A percentile compares a stretch with the other conserved stretches of the same genome.
Evolutionary conservation across 306 rosid genomes (phyloP).

Genomic region (Sphenostylis stenocarpa): DNA sequence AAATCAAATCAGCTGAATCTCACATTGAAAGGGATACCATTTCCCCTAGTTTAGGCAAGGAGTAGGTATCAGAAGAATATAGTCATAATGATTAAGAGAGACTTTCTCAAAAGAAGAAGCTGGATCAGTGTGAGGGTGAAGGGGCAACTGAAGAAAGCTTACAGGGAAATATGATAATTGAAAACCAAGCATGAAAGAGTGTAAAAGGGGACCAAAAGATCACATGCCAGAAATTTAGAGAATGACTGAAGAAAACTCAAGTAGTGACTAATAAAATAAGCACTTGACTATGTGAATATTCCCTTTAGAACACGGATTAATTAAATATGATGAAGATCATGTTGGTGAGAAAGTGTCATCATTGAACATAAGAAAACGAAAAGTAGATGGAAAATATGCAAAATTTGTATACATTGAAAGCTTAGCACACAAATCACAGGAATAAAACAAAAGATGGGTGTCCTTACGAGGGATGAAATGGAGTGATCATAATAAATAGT

Average conservation of each 20-base stretch:
- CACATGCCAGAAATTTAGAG: constrained; percentile 29
- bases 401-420: background rate
- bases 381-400: background rate
- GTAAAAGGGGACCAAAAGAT: background rate
- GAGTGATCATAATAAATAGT: constrained; percentile 31
- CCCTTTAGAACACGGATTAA: constrained; percentile 10
- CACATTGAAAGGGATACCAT: background rate
- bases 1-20: constrained; percentile 24
- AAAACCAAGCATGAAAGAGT: background rate
- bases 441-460: background rate
- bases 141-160: constrained; percentile 13
- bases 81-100: background rate
- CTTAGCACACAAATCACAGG: background rate
- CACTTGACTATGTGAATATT: background rate
- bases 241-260: constrained; percentile 20
- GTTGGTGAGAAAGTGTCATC: background rate
- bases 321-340: constrained; percentile 21
- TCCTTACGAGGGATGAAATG: constrained; percentile 30
- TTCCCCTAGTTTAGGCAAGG: background rate
- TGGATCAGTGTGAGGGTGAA: constrained; percentile 12
- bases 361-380: background rate
- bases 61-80: background rate
- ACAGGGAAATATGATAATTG: constrained; percentile 5
- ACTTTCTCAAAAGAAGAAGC: background rate
- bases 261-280: constrained; percentile 12